Conservation (phyloP, 129 eudicot species). For the Escallonia herrerae region DNA sequence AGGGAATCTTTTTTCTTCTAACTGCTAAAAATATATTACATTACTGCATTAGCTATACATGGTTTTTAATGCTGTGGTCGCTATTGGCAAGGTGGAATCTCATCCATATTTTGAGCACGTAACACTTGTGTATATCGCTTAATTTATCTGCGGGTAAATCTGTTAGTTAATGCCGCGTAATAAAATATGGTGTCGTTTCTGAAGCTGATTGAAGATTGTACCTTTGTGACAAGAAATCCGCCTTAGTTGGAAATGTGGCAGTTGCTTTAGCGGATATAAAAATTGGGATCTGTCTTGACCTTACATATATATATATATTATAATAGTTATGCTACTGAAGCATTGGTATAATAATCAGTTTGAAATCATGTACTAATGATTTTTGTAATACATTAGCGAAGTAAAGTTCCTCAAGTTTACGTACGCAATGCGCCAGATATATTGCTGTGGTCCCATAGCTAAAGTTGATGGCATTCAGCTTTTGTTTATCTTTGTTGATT, state of each 20-base stretch:
- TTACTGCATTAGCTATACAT: background rate
- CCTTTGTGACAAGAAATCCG: background rate
- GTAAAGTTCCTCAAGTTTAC: too few species aligned
- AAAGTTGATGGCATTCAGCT: background rate
- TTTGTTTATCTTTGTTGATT: too few species aligned
- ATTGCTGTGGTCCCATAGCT: too few species aligned
- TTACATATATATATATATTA: too few species aligned
- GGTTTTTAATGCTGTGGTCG: background rate
- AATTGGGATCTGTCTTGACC: background rate
- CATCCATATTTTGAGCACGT: background rate
- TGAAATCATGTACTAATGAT: background rate
- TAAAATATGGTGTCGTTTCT: background rate
- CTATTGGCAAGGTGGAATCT: background rate
- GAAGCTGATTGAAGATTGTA: background rate
- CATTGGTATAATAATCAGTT: background rate
- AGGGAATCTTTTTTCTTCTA: too few species aligned
- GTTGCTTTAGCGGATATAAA: background rate
- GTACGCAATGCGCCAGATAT: too few species aligned
- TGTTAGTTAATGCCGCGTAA: background rate
- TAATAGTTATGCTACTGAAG: background rate
- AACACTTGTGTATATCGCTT: background rate
- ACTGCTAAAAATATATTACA: background rate
- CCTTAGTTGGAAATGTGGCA: background rate
- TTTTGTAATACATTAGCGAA: background rate
- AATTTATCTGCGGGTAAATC: background rate